Base-by-base conservation (phyloP, 345 rosid species). In the Eucalyptus regnans region DNA sequence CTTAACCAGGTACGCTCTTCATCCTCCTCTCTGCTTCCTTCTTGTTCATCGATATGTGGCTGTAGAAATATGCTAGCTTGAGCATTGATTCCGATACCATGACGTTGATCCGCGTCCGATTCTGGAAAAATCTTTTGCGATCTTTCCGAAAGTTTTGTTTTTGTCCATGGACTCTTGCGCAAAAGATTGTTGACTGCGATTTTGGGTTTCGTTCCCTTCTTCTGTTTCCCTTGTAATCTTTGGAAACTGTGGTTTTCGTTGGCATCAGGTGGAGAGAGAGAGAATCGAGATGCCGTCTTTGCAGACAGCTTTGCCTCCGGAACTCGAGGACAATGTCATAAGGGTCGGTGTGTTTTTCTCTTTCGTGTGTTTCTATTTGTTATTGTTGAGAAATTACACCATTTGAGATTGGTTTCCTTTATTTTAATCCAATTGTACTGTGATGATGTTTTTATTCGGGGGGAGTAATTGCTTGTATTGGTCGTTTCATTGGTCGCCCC, bases 301-400 rank as follows among this genome's bases (percentile, higher is more conserved):
- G 52, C 99, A 95, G 91, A 93, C 94, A 79, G 95, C 33, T 16
- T 90, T 98, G 92, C 99, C 99, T 58, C 98, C 98, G 86, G 99
- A 97, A 88, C 95, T 98, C 49, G 99, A 99, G 89, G 92, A 95
- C 95, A 96, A 94, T 87, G 98, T 88, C 13, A 94, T 96, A 88
- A 94, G 98, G 93, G 99, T 98, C 71, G n/a, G 71, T 64, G 71
- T 7, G n/a, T 20, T 44, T 62, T 8, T 54, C 17, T 52, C 12
- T 20, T 68, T 54, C 29, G 31, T 49, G 5, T 29, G 18, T 68
- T 31, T 25, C 88, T 76, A 51, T 33, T 81, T 43, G 6, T 18
- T 33, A 29, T n/a, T 64, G 71, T 64, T 3, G 7, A 14, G 71
- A 64, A 33, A 33, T 33, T 33, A 33, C 33, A 33, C 33, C 33